Evolutionary conservation across 495 filamentous ascomycete genomes (phyloP), one percentile per base, ranked within the genome.

Genomic region (Penicillium mononematosum): DNA sequence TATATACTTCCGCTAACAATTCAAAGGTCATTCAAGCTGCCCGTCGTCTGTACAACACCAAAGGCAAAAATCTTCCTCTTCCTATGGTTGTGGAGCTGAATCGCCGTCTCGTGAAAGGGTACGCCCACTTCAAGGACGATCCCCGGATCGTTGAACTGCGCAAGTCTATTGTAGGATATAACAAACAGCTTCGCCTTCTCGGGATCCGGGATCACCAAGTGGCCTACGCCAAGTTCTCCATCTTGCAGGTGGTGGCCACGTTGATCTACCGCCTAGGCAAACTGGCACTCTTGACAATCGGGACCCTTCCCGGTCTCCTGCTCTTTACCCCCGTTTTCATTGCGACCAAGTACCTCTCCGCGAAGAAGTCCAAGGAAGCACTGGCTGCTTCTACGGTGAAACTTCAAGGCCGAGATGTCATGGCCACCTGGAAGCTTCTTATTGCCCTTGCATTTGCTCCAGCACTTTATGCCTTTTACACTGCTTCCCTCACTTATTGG

Each of bases 361-460:
- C 84, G 51, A 88, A 85, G 61, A 99, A 99, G 74, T 91, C 93
- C 0, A 85, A 83, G 59, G 88, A 94, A 70, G 94, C 94, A 0
- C 82, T 99, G 25, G 93, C 92, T 4, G 92, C 87, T 20, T 96
- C 92, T 10, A 89, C 88, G 2, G 94, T 99, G 59, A 99, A 99
- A 68, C 82, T 99, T 27, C 88, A 95, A 68, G 94, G 90, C 17
- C 83, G 86, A 34, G 94, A 99, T 70, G 94, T 99, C 24, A 93
- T 99, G 79, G 94, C 94, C 0, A 98, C 94, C 0, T 99, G 94
- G 94, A 99, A 99, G 70, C 81, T 99, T 12, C 85, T 99, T 9
- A 92, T 98, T 24, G 84, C 93, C 31, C 78, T 98, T 65, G 91
- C 86, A 14, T 85, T 99, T 62, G 90, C 92, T 7, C 94, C 94